Percentiles rank a stretch among this genome's conserved stretches.
Conservation (phyloP, 192 early-diverging fungal species). For the Backusella liffmaniae region DNA sequence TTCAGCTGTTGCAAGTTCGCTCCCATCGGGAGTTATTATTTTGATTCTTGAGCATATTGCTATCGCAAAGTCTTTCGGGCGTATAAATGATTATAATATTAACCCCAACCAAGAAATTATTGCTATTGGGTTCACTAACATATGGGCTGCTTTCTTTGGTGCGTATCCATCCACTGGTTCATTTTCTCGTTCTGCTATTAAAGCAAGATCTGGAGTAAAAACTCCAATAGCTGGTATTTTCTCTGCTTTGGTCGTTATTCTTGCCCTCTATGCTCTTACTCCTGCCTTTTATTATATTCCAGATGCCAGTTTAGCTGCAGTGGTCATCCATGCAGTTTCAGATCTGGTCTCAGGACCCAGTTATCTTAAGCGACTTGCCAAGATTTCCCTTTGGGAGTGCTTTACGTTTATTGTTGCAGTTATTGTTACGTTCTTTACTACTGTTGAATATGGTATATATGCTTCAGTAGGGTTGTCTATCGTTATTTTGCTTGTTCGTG, state of each 20-base stretch:
- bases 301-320: slow-evolving; percentile 72
- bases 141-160: slow-evolving; percentile 82
- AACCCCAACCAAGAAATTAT: slow-evolving; percentile 87
- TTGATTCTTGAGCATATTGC: slow-evolving; percentile 90
- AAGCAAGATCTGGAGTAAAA: slow-evolving; percentile 83
- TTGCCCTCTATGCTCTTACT: slow-evolving; percentile 82
- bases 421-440: slow-evolving; percentile 63
- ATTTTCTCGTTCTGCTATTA: slow-evolving; percentile 93
- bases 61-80: slow-evolving; percentile 87
- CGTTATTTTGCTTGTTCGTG: slow-evolving; percentile 70
- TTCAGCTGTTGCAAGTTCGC: slow-evolving; percentile 49
- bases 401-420: slow-evolving; percentile 49
- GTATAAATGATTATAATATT: slow-evolving; percentile 81
- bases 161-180: slow-evolving; percentile 91
- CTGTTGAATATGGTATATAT: slow-evolving; percentile 72
- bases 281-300: slow-evolving; percentile 88
- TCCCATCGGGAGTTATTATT: slow-evolving; percentile 71
- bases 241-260: slow-evolving; percentile 78
- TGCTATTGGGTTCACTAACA: slow-evolving; percentile 86
- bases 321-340: slow-evolving; percentile 86
- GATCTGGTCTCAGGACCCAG: slow-evolving; percentile 70
- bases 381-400: slow-evolving; percentile 49
- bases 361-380: slow-evolving; percentile 59
- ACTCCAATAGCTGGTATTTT: slow-evolving; percentile 81
- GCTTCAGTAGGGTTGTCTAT: slow-evolving; percentile 68